Evolutionary conservation across 371 early-diverging fungal genomes (phyloP), one percentile per base, ranked within the genome.

Genomic region (Mortierella sp.): DNA sequence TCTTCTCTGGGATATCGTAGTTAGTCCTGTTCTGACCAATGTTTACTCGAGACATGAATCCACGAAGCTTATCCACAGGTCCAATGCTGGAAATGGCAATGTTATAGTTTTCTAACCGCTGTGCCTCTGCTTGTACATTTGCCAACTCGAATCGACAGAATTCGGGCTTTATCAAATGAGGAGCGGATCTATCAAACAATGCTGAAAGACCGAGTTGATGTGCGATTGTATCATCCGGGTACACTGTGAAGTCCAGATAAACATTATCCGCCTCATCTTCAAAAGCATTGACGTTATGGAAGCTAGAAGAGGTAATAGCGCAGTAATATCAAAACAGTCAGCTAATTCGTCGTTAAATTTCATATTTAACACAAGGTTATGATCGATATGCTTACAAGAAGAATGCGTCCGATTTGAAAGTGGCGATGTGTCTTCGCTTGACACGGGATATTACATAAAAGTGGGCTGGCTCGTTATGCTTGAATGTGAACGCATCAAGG

Each of bases 281-380:
- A 70, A 86, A 91, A 0, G 94, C 94, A 66, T 93, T 93, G 61
- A 92, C 86, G 64, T 92, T 91, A 68, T 93, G 91, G 78, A 94
- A 85, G 28, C 89, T 88, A 83, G 60, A 43, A 71, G 74, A 19
- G 68, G 62, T 28, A 34, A 28, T 32, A 43, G 51, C 23, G 22
- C 40, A 23, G 2, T 43, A 37, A 57, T 31, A 32, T 17, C 9
- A 4, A 57, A 8, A 55, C 12, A 28, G 10, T 45, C n/a, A 45
- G n/a, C n/a, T 22, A 45, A n/a, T 3, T 15, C n/a, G 19, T 45
- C n/a, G n/a, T 53, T 53, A 23, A 28, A 53, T 28, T 23, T 40
- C 9, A 28, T 28, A 13, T 53, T 8, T 19, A 53, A 23, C 2
- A 26, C 7, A 8, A 60, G 31, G 12, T 37, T 43, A 28, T 42